phyloP scores from a whole-genome alignment of 2,329 filamentous ascomycete species.

The Meredithiella fracta region DNA sequence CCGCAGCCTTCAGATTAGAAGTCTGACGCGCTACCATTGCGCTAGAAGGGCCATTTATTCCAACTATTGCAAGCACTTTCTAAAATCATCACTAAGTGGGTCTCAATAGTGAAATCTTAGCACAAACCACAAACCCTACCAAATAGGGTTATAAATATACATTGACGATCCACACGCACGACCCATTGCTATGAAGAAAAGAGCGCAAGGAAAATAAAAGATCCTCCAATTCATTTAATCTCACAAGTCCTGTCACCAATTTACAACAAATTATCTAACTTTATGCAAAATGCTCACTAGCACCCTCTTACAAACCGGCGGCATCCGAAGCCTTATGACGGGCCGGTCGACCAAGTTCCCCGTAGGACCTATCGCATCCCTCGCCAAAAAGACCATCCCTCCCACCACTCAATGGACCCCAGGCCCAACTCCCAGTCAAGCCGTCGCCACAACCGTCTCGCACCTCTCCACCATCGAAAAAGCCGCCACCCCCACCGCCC shows the following conservation, averaged over 20 bases:
- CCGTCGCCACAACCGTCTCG: background rate
- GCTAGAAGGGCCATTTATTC: conserved; percentile 12
- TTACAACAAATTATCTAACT: background rate
- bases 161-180: background rate
- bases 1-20: conserved; percentile 15
- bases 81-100: background rate
- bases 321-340: too few relatives aligned
- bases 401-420: background rate
- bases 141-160: too few relatives aligned
- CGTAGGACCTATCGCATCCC: background rate
- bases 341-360: background rate
- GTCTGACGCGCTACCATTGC: conserved; percentile 15
- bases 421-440: background rate
- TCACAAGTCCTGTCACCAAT: too few relatives aligned
- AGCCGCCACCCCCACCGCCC: conserved; percentile 63
- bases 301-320: too few relatives aligned
- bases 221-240: too few relatives aligned
- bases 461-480: conserved; percentile 45
- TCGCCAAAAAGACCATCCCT: background rate
- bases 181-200: too few relatives aligned
- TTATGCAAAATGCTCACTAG: too few relatives aligned
- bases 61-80: background rate
- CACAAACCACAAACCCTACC: background rate
- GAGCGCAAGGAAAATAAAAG: too few relatives aligned
- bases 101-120: too few relatives aligned